Evolutionary conservation across 208 protist species (phyloP).

Genomic region (Crithidia bombi): DNA sequence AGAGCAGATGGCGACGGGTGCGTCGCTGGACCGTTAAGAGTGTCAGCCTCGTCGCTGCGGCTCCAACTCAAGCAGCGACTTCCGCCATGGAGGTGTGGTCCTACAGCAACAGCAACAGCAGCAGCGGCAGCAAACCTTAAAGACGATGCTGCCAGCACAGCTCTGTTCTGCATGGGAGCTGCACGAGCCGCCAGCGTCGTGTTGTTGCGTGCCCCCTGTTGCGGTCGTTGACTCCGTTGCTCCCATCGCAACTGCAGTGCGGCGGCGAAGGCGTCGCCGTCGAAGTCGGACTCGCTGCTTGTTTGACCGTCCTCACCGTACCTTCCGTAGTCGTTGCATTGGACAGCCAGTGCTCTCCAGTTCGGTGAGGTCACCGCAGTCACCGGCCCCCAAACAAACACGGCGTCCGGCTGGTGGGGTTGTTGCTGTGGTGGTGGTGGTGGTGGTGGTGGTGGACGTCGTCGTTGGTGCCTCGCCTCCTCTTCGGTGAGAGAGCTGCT

Average conservation of each 20-base stretch:
- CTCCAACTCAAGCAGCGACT: background rate
- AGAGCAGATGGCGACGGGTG: no score
- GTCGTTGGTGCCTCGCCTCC: background rate
- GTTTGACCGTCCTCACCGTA: background rate
- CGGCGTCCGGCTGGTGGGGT: background rate
- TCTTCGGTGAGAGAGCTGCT: background rate
- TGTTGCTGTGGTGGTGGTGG: background rate
- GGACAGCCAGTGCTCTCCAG: background rate
- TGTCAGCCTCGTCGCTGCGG: background rate
- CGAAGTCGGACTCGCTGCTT: background rate
- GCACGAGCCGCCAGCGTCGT: background rate
- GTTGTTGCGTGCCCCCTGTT: background rate
- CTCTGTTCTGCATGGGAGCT: background rate
- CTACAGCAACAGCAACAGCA: no score
- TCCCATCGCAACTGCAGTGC: background rate
- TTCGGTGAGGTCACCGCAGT: slow-evolving; percentile 3
- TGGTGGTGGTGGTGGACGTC: background rate
- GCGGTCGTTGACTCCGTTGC: background rate
- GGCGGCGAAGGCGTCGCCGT: background rate
- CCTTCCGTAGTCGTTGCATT: background rate
- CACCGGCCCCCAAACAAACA: background rate
- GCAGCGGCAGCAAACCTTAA: no score
- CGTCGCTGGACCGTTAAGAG: no score
- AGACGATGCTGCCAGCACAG: no score
- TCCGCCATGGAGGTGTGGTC: no score